Evolutionary conservation across 495 filamentous ascomycete species (phyloP).

Genomic region (Articulospora tetracladia): DNA sequence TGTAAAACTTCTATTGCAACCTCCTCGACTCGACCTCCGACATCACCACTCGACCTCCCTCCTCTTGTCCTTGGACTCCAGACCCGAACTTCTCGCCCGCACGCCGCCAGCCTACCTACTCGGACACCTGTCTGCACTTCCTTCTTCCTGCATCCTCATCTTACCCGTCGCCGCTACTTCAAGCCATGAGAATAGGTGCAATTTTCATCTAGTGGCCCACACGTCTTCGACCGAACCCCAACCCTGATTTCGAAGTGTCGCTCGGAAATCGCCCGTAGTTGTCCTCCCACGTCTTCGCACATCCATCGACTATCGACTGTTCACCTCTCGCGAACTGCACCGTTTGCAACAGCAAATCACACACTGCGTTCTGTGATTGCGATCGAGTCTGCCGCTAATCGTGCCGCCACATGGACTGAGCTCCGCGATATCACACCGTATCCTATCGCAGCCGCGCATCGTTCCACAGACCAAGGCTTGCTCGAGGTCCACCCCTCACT

Average conservation of each 20-base stretch:
- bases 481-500: constrained; percentile 1
- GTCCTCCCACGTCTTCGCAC: not conserved
- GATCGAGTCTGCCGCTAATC: not conserved
- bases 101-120: not conserved
- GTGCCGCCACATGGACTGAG: constrained; percentile 13
- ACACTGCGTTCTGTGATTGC: not conserved
- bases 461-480: not conserved
- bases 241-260: not conserved
- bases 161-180: not conserved
- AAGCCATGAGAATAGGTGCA: not conserved
- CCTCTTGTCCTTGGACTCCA: not conserved
- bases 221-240: not conserved
- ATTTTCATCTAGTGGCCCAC: not conserved
- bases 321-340: no score
- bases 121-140: not conserved
- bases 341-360: not conserved
- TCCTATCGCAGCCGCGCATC: not conserved
- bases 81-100: not conserved
- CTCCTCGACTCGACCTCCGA: no score
- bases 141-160: not conserved
- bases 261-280: not conserved
- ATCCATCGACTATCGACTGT: not conserved
- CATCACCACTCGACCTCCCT: no score
- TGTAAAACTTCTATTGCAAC: no score
- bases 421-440: not conserved